Percentiles rank a stretch among this genome's conserved stretches.
Evolutionary conservation across 345 rosid genomes (phyloP).

Genomic region (Populus davidiana): DNA sequence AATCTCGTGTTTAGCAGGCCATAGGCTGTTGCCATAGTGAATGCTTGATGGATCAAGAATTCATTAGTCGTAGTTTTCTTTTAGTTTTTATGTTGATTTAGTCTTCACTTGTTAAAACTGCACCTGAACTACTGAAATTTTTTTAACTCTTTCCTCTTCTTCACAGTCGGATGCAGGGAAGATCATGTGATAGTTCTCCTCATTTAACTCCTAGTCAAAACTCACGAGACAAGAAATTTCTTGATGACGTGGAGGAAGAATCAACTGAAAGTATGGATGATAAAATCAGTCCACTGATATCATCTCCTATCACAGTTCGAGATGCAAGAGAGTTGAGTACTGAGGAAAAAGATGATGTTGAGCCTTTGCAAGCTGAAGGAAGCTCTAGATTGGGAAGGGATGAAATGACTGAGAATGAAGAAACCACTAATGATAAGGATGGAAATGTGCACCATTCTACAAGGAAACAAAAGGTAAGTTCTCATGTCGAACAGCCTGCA

Average conservation of each 20-base stretch:
- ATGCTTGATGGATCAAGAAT: background rate
- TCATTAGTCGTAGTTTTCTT: background rate
- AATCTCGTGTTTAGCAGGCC: background rate
- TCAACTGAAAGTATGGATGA: constrained; percentile 60
- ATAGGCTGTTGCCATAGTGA: background rate
- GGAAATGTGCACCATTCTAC: constrained; percentile 20
- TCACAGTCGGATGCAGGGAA: constrained; percentile 34
- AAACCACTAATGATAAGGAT: constrained; percentile 31
- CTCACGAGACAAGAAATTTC: constrained; percentile 38
- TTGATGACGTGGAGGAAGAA: constrained; percentile 45
- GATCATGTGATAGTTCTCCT: constrained; percentile 43
- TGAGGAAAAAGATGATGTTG: constrained; percentile 51
- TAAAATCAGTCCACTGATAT: constrained; percentile 35
- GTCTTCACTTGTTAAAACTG: background rate
- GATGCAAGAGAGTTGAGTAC: constrained; percentile 51
- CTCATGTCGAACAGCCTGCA: constrained; percentile 39
- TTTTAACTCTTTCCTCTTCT: background rate
- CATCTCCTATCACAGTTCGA: constrained; percentile 44
- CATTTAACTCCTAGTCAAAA: constrained; percentile 40
- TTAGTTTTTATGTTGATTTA: background rate
- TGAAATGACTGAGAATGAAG: constrained; percentile 29
- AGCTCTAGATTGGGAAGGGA: constrained; percentile 52
- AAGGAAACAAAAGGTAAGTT: constrained; percentile 40
- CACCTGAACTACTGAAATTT: background rate
- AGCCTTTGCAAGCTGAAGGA: constrained; percentile 35